Percentiles rank a stretch among this genome's conserved stretches.
phyloP scores from a whole-genome alignment of 768 basidiomycete species.

The Podaxis mareebaensis region DNA sequence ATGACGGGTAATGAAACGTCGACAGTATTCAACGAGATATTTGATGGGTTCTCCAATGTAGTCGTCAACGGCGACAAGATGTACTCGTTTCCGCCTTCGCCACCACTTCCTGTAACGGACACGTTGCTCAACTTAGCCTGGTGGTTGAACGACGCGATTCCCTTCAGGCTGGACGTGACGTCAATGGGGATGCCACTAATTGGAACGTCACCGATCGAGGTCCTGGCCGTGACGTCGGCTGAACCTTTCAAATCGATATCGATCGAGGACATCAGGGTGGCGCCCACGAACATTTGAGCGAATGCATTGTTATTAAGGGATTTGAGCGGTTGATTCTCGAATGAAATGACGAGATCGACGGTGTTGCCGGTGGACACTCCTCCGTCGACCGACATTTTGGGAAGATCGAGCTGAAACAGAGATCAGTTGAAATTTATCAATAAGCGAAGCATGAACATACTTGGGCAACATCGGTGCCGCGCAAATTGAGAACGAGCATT shows the following conservation, averaged over 20 bases:
- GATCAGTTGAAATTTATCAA: neutral
- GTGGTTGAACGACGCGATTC: constrained; percentile 60
- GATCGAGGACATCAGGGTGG: constrained; percentile 48
- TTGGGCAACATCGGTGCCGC: constrained; percentile 52
- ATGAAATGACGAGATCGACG: constrained; percentile 59
- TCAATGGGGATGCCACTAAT: constrained; percentile 66
- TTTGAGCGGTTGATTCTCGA: constrained; percentile 54
- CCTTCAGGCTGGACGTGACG: constrained; percentile 56
- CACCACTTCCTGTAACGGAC: constrained; percentile 64
- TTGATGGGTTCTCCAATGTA: constrained; percentile 64
- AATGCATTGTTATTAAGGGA: constrained; percentile 59
- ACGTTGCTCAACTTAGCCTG: constrained; percentile 55
- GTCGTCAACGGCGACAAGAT: constrained; percentile 59
- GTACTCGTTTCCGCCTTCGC: constrained; percentile 58
- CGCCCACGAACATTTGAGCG: constrained; percentile 54
- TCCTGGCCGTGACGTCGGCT: constrained; percentile 59
- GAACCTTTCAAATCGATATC: constrained; percentile 54
- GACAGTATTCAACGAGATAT: constrained; percentile 60
- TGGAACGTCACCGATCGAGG: constrained; percentile 64
- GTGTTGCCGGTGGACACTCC: constrained; percentile 71
- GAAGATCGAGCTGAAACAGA: constrained; percentile 47
- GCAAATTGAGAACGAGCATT: constrained; percentile 49
- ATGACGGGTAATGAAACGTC: constrained; percentile 58
- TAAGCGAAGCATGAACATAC: constrained; percentile 31
- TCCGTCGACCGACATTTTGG: constrained; percentile 47